Evolutionary conservation across 2,329 filamentous ascomycete species (phyloP).

Genomic region (Cladosporium oxysporum): DNA sequence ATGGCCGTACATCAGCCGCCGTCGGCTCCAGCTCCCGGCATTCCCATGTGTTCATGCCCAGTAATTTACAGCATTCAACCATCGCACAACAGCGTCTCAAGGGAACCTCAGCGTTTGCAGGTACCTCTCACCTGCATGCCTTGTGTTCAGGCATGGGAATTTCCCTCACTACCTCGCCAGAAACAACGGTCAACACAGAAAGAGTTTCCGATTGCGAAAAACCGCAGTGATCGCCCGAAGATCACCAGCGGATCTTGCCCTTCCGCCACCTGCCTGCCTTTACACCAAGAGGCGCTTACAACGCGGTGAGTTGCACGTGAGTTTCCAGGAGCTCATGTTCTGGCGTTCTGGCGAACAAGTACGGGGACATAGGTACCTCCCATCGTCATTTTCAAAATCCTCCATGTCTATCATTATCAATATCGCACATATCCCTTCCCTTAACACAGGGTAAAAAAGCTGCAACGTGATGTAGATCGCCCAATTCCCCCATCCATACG

Average conservation of each 20-base stretch:
- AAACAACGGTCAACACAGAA: neutral
- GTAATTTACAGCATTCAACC: conserved; percentile 1
- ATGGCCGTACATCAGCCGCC: conserved; percentile 13
- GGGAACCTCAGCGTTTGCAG: neutral
- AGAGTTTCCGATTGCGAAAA: neutral
- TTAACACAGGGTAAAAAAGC: neutral
- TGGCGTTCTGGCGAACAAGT: neutral
- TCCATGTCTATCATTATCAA: conserved; percentile 8
- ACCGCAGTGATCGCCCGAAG: conserved; percentile 8
- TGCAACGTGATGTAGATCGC: neutral
- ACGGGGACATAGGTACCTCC: neutral
- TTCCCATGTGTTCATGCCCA: neutral
- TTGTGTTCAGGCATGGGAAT: neutral
- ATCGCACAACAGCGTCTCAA: neutral
- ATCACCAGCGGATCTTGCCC: conserved; percentile 7
- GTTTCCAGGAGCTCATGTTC: neutral
- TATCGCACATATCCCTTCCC: neutral
- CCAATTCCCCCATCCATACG: neutral
- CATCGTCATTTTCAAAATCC: neutral
- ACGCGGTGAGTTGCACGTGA: conserved; percentile 12
- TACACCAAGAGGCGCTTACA: neutral
- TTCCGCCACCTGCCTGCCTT: neutral
- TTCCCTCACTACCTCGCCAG: neutral
- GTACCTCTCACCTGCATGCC: neutral
- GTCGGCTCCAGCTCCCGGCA: neutral